Percentiles rank a stretch among this genome's conserved stretches.
phyloP scores from a whole-genome alignment of 2,329 filamentous ascomycete species.

The Botrytis aclada region DNA sequence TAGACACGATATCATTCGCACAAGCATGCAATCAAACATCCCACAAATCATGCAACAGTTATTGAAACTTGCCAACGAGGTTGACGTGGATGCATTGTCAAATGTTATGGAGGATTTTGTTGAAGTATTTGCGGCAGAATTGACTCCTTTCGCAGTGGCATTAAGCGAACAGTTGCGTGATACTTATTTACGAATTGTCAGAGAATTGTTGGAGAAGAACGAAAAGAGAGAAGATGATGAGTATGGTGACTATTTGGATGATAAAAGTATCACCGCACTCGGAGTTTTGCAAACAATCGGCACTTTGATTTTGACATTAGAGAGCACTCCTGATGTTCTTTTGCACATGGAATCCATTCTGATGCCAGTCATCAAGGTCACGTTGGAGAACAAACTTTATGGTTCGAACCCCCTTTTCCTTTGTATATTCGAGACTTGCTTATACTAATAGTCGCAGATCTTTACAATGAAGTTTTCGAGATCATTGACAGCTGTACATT shows the following conservation, averaged over 20 bases:
- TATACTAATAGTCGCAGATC: constrained; percentile 50
- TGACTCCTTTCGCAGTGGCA: constrained; percentile 95
- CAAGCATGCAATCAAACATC: constrained; percentile 96
- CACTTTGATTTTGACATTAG: constrained; percentile 90
- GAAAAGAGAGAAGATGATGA: constrained; percentile 70
- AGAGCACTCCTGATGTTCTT: constrained; percentile 94
- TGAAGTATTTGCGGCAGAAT: constrained; percentile 93
- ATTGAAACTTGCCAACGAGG: constrained; percentile 94
- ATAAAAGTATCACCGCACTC: constrained; percentile 96
- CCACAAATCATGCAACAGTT: constrained; percentile 99
- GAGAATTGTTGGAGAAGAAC: constrained; percentile 86
- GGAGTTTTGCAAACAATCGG: constrained; percentile 97
- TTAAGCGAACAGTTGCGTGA: constrained; percentile 93
- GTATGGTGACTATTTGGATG: constrained; percentile 89
- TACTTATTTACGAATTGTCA: constrained; percentile 90
- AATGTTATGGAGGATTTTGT: constrained; percentile 99
- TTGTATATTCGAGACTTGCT: constrained; percentile 18
- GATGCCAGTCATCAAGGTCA: constrained; percentile 96
- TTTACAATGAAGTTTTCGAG: constrained; percentile 98
- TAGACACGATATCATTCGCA: constrained; percentile 87
- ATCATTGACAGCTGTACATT: constrained; percentile 99
- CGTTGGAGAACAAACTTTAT: constrained; percentile 95
- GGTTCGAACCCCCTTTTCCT: constrained; percentile 47
- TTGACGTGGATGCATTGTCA: constrained; percentile 92
- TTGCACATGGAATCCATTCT: constrained; percentile 91